Evolutionary conservation across 495 filamentous ascomycete species (phyloP).

Genomic region (Rostrohypoxylon terebratum): DNA sequence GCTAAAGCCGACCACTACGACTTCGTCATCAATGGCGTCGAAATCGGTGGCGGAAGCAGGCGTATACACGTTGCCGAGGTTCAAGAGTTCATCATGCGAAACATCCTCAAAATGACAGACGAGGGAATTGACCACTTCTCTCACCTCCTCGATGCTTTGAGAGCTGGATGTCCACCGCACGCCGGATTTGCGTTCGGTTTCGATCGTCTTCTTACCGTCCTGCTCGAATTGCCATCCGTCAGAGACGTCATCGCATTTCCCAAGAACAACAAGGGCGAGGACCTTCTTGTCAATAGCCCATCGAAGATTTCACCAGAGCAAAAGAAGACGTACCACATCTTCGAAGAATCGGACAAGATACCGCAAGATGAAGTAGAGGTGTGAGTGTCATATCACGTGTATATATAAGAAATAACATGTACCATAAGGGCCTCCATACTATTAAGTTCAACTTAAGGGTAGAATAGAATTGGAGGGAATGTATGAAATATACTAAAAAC

Average conservation of each 20-base stretch:
- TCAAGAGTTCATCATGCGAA: slow-evolving; percentile 85
- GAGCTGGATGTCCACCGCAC: slow-evolving; percentile 95
- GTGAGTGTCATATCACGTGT: slow-evolving; percentile 1
- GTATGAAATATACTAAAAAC: neutral
- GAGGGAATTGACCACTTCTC: slow-evolving; percentile 79
- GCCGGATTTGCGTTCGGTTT: slow-evolving; percentile 94
- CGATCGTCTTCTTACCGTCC: slow-evolving; percentile 85
- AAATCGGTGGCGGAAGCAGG: slow-evolving; percentile 91
- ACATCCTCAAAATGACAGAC: slow-evolving; percentile 75
- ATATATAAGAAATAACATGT: neutral
- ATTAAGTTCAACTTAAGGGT: neutral
- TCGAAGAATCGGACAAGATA: neutral
- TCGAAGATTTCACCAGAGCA: slow-evolving; percentile 70
- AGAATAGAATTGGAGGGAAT: neutral
- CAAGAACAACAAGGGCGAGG: slow-evolving; percentile 88
- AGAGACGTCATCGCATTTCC: slow-evolving; percentile 97
- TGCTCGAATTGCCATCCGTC: slow-evolving; percentile 79
- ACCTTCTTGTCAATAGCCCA: slow-evolving; percentile 82
- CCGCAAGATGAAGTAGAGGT: neutral
- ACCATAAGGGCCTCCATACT: neutral
- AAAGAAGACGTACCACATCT: slow-evolving; percentile 77
- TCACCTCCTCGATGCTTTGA: slow-evolving; percentile 84
- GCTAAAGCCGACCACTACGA: slow-evolving; percentile 90
- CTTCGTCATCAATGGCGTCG: slow-evolving; percentile 93
- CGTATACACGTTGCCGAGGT: slow-evolving; percentile 89